phyloP scores from a whole-genome alignment of 2,329 filamentous ascomycete species.

The Pestalotiopsis sp. region DNA sequence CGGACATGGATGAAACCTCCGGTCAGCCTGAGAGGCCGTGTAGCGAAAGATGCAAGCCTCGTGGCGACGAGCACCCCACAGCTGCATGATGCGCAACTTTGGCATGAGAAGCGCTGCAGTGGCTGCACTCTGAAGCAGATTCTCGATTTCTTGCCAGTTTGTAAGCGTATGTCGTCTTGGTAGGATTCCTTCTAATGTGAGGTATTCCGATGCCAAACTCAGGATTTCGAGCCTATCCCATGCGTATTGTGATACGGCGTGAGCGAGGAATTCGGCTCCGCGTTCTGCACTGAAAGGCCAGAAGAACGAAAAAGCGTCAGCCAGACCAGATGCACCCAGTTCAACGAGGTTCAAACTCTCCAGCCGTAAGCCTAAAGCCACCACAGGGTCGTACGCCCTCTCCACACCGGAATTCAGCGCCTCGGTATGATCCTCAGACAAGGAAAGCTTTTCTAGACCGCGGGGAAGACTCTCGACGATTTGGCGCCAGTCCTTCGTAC shows the following conservation, averaged over 20 bases:
- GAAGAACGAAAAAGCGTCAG: background rate
- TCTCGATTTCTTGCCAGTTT: background rate
- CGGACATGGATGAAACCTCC: no score
- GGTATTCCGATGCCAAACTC: background rate
- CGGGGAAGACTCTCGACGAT: background rate
- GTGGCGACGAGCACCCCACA: background rate
- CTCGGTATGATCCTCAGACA: background rate
- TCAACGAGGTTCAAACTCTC: background rate
- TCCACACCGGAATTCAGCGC: background rate
- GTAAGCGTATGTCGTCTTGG: background rate
- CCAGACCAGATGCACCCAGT: background rate
- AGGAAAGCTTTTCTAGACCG: background rate
- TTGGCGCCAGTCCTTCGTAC: background rate
- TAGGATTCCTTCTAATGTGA: background rate
- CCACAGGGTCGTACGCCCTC: background rate
- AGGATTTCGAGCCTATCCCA: background rate
- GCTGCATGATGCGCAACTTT: background rate
- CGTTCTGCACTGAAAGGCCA: background rate
- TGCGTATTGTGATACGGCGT: background rate
- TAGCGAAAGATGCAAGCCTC: background rate
- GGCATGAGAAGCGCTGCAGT: background rate
- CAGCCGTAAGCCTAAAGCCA: background rate
- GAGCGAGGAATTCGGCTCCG: background rate
- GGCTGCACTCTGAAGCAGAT: background rate
- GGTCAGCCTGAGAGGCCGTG: background rate